Evolutionary conservation across 257 asterid species (phyloP).

Genomic region (Agastache rugosa): DNA sequence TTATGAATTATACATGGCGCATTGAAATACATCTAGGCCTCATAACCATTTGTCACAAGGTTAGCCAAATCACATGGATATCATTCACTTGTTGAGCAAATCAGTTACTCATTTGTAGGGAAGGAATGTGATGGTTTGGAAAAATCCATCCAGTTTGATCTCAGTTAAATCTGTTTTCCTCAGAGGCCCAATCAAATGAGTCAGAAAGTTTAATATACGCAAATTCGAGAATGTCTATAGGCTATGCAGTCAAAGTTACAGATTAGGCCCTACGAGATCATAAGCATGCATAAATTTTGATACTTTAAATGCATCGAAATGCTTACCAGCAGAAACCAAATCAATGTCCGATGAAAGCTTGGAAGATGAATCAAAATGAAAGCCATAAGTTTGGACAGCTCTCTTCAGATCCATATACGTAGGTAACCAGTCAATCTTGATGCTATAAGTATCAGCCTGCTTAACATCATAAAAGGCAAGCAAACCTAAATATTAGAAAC

Average conservation of each 20-base stretch:
- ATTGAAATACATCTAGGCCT: not conserved
- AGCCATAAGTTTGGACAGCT: slow-evolving; percentile 84
- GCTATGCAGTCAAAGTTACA: not conserved
- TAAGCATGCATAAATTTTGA: slow-evolving; percentile 3
- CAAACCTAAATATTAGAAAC: slow-evolving; percentile 28
- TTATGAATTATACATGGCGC: not conserved
- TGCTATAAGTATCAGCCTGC: slow-evolving; percentile 52
- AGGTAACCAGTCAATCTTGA: slow-evolving; percentile 80
- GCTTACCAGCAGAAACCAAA: slow-evolving; percentile 62
- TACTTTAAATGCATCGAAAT: slow-evolving; percentile 24
- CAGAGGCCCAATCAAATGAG: slow-evolving; percentile 18
- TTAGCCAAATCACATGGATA: slow-evolving; percentile 6
- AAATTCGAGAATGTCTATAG: slow-evolving; percentile 17
- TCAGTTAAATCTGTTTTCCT: not conserved
- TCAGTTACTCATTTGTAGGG: not conserved
- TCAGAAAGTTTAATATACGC: not conserved
- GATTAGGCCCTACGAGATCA: slow-evolving; percentile 16
- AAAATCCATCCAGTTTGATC: not conserved
- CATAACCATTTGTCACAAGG: slow-evolving; percentile 9
- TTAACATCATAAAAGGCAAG: slow-evolving; percentile 29
- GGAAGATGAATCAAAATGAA: slow-evolving; percentile 54
- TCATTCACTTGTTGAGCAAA: not conserved
- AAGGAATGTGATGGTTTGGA: not conserved
- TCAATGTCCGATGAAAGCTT: slow-evolving; percentile 53
- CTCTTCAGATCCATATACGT: slow-evolving; percentile 61